These are phyloP conservation scores for Lunasporangiospora selenospora DNA, from an alignment of 192 early-diverging fungal genomes.

Conservation along the genomic window DNA sequence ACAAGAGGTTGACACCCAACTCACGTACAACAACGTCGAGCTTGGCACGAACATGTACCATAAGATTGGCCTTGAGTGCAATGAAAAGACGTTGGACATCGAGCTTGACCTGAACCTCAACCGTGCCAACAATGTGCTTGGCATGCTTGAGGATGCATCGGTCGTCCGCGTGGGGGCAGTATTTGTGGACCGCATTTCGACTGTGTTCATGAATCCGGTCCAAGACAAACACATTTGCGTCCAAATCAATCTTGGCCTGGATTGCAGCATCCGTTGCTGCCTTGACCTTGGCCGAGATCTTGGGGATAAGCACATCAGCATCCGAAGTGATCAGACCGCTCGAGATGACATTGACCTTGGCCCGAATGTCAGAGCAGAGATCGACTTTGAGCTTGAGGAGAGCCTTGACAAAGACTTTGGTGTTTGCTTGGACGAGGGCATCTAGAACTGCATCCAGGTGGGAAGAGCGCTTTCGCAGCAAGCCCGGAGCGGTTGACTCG, in stretches of 20 bases:
- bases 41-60: constrained; percentile 20
- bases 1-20: constrained; percentile 21
- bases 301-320: not conserved
- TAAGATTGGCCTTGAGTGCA: constrained; percentile 17
- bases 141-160: constrained; percentile 4
- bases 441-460: not conserved
- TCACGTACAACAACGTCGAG: constrained; percentile 2
- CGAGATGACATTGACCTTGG: constrained; percentile 6
- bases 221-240: constrained; percentile 11
- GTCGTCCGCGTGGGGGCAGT: constrained; percentile 2
- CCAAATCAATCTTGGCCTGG: constrained; percentile 17
- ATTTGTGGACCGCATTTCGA: not conserved
- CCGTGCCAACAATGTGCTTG: not conserved
- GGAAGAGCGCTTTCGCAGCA: not conserved
- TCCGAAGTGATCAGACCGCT: not conserved
- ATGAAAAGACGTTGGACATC: constrained; percentile 25
- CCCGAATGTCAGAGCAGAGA: constrained; percentile 13
- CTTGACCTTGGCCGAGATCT: constrained; percentile 5
- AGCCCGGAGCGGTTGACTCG: not conserved
- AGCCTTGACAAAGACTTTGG: constrained; percentile 15
- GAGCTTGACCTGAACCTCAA: constrained; percentile 2
- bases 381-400: constrained; percentile 13
- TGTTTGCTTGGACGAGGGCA: constrained; percentile 3
- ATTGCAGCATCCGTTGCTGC: not conserved
- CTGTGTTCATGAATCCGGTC: constrained; percentile 10